phyloP scores from a whole-genome alignment of 345 rosid genomes.

The Murraya paniculata region DNA sequence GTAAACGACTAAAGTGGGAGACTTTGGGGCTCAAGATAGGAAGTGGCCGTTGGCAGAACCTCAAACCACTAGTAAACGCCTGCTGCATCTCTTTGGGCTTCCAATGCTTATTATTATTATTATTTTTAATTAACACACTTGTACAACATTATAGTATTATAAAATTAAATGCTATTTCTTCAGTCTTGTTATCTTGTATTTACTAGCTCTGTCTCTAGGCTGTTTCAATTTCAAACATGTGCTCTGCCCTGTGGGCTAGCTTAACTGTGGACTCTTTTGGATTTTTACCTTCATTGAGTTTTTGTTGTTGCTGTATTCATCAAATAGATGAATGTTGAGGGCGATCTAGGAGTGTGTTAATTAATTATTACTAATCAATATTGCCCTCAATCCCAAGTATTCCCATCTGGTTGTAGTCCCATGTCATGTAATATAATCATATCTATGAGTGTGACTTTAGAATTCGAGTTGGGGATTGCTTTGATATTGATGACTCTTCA shows the following conservation, averaged over 20 bases:
- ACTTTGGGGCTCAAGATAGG: slow-evolving; percentile 32
- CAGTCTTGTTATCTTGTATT: background rate
- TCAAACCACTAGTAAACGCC: slow-evolving; percentile 22
- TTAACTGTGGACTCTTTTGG: background rate
- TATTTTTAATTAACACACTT: background rate
- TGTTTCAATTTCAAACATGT: background rate
- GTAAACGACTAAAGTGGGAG: background rate
- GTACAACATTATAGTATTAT: too few relatives aligned
- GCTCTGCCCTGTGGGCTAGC: background rate
- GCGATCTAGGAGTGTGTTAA: background rate
- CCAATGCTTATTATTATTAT: background rate
- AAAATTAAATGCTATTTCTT: too few relatives aligned
- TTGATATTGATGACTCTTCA: background rate
- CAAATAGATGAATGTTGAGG: background rate
- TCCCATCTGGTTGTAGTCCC: background rate
- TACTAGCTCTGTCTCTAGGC: background rate
- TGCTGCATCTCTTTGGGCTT: background rate
- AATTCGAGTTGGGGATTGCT: background rate
- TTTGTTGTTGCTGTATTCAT: too few relatives aligned
- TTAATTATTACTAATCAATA: background rate
- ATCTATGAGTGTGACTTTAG: background rate
- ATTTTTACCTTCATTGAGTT: background rate
- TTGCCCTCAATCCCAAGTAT: background rate
- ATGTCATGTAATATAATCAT: background rate
- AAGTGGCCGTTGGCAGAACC: slow-evolving; percentile 21